These are phyloP conservation scores for Hansenula lynferdii DNA, from an alignment of 1,139 yeast genomes.

Conservation along the genomic window DNA sequence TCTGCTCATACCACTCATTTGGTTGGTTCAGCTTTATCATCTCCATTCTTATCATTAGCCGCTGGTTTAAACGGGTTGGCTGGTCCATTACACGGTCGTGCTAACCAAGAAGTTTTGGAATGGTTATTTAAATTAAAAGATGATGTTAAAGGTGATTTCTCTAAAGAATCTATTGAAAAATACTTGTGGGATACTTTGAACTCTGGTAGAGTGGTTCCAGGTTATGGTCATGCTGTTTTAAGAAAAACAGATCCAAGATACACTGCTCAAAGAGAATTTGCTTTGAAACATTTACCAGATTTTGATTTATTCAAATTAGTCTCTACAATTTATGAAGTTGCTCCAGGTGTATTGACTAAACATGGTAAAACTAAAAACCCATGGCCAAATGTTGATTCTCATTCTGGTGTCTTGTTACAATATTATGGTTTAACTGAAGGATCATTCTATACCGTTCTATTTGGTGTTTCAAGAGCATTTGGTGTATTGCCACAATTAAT, in stretches of 20 bases:
- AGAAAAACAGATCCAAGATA: constrained; percentile 98
- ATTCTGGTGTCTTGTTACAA: constrained; percentile 94
- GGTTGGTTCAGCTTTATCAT: constrained; percentile 93
- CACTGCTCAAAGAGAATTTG: constrained; percentile 96
- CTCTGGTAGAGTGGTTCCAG: constrained; percentile 95
- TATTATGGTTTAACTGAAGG: constrained; percentile 96
- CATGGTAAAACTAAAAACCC: constrained; percentile 99
- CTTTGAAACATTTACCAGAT: constrained; percentile 96
- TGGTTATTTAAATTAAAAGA: constrained; percentile 83
- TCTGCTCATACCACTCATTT: constrained; percentile 97
- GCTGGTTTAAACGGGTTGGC: constrained; percentile 98
- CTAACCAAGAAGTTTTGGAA: constrained; percentile 96
- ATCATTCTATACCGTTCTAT: constrained; percentile 94
- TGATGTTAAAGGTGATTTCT: constrained; percentile 67
- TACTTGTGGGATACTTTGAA: constrained; percentile 91
- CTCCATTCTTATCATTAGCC: constrained; percentile 88
- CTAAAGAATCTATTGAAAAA: constrained; percentile 73
- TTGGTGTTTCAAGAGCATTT: constrained; percentile 97
- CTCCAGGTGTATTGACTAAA: constrained; percentile 90
- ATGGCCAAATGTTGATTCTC: constrained; percentile 98
- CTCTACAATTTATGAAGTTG: constrained; percentile 87
- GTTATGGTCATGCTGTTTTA: constrained; percentile 96
- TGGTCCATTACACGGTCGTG: constrained; percentile 98
- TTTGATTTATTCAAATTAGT: constrained; percentile 90
- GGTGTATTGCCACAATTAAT: constrained; percentile 97